Percentiles rank a stretch among this genome's conserved stretches.
Conservation (phyloP, 1,139 yeast genomes). For the Citeromyces hawaiiensis region DNA sequence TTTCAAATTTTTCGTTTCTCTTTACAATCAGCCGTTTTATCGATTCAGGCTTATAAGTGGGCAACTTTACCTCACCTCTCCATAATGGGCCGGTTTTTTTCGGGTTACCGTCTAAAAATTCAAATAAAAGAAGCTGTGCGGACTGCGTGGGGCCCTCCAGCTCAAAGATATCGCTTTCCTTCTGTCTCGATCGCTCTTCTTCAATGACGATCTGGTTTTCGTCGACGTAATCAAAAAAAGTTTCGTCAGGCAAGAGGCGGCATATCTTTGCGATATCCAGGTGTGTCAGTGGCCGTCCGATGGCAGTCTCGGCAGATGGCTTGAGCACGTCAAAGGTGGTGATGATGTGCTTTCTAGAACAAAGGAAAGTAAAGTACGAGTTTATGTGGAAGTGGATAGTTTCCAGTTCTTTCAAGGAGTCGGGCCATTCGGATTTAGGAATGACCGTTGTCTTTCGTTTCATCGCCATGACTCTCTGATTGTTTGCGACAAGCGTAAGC, state of each 20-base stretch:
- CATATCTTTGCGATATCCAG: conserved; percentile 54
- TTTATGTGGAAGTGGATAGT: conserved; percentile 32
- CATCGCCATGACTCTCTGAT: no score
- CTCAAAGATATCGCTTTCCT: conserved; percentile 34
- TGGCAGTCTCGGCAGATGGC: conserved; percentile 30
- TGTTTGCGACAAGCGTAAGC: no score
- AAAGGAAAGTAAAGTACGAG: conserved; percentile 42
- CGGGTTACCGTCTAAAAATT: conserved; percentile 59
- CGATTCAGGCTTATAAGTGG: conserved; percentile 30
- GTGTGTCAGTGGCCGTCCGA: conserved; percentile 21
- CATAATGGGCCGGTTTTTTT: conserved; percentile 21
- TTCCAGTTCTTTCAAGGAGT: conserved; percentile 21
- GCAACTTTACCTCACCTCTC: conserved; percentile 22
- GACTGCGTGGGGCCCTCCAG: conserved; percentile 20
- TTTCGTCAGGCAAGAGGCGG: conserved; percentile 53
- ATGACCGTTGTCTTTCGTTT: background rate
- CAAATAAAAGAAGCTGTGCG: conserved; percentile 54
- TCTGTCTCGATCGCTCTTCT: conserved; percentile 31
- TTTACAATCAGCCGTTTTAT: conserved; percentile 48
- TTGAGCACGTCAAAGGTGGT: conserved; percentile 38
- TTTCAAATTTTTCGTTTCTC: conserved; percentile 39
- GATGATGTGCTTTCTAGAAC: conserved; percentile 38
- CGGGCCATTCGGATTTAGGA: conserved; percentile 13
- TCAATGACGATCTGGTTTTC: conserved; percentile 46
- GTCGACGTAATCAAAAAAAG: conserved; percentile 61